Percentiles rank a stretch among this genome's conserved stretches.
phyloP scores from a whole-genome alignment of 768 basidiomycete genomes.

The Phylloporus sp. region DNA sequence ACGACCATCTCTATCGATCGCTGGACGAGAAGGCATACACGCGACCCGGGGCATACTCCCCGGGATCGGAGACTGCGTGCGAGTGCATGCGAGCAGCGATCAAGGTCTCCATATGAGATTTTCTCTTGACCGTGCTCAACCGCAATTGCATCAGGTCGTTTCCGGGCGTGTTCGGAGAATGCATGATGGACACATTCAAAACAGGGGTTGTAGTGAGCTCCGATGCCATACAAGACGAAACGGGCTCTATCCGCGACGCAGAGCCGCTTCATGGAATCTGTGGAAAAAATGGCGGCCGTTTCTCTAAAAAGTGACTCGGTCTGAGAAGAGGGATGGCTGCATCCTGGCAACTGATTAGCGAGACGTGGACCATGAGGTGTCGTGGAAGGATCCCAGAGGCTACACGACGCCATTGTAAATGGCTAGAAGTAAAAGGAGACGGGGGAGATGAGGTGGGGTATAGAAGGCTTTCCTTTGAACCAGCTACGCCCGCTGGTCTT shows the following conservation, averaged over 20 bases:
- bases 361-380: background rate
- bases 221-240: slow-evolving; percentile 1
- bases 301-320: background rate
- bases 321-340: background rate
- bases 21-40: background rate
- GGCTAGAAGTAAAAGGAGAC: background rate
- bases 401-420: background rate
- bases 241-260: background rate
- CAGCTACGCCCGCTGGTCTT: no score
- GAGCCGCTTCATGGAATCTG: background rate
- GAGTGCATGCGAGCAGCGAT: background rate
- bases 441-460: background rate
- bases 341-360: background rate
- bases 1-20: background rate
- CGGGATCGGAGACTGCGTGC: background rate
- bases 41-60: background rate
- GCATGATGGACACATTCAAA: background rate
- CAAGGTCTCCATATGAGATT: background rate
- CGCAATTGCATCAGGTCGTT: background rate
- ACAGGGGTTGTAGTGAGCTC: background rate
- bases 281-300: background rate
- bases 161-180: background rate
- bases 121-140: background rate
- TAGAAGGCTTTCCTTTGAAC: background rate
- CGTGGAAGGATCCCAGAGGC: background rate